phyloP scores from a whole-genome alignment of 2,329 filamentous ascomycete genomes.

The Rosellinia necatrix region DNA sequence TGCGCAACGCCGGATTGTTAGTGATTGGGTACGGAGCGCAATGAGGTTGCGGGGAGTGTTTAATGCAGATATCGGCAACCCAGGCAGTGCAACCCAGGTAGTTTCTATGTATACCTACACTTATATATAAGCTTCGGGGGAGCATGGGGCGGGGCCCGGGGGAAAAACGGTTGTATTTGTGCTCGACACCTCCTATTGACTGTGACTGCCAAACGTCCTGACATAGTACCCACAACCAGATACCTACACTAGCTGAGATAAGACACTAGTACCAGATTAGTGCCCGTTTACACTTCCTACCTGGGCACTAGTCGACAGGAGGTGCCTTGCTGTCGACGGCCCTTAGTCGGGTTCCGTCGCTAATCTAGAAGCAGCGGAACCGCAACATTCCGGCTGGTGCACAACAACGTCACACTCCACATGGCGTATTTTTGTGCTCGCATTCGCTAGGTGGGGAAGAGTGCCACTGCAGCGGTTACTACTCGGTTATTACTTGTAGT shows the following conservation, averaged over 20 bases:
- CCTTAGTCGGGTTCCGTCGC: not conserved
- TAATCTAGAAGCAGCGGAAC: constrained; percentile 24
- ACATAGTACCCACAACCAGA: too few species aligned
- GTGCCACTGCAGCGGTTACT: too few species aligned
- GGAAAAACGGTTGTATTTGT: constrained; percentile 16
- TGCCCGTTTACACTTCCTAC: not conserved
- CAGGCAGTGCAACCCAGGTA: too few species aligned
- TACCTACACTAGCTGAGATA: constrained; percentile 23
- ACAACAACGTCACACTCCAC: constrained; percentile 15
- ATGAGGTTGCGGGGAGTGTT: too few species aligned
- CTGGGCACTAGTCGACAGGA: not conserved
- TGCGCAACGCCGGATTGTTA: not conserved
- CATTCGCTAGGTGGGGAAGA: constrained; percentile 4
- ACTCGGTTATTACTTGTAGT: too few species aligned
- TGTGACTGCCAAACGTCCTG: too few species aligned
- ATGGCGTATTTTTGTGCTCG: constrained; percentile 5
- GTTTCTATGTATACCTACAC: too few species aligned
- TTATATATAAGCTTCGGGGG: not conserved
- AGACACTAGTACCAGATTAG: constrained; percentile 4
- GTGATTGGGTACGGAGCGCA: not conserved
- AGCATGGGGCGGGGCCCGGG: not conserved
- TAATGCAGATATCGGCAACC: too few species aligned
- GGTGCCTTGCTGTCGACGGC: too few species aligned
- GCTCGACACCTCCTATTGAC: constrained; percentile 3
- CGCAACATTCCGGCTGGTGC: constrained; percentile 20